Evolutionary conservation across 2,329 filamentous ascomycete species (phyloP).

Genomic region (Diatrype stigma): DNA sequence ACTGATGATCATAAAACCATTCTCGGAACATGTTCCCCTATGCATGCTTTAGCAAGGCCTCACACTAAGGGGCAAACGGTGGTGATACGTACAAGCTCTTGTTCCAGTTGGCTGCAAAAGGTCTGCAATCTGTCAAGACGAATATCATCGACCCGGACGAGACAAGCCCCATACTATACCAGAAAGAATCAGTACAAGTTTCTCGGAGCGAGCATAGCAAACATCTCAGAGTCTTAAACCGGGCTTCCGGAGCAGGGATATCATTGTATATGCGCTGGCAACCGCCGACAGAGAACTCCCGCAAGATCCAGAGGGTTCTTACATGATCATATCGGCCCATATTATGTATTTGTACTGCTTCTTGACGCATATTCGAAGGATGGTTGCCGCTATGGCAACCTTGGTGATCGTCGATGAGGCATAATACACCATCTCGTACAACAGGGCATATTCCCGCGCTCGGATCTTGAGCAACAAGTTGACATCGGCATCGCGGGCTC

Average conservation of each 20-base stretch:
- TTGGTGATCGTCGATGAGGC: background rate
- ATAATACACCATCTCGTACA: background rate
- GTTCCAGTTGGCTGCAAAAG: background rate
- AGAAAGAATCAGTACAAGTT: no score
- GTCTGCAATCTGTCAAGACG: background rate
- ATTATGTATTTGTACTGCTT: background rate
- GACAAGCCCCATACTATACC: no score
- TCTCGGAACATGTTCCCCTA: background rate
- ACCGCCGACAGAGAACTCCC: no score
- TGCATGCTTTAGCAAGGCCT: background rate
- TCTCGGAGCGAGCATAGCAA: no score
- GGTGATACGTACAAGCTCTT: background rate
- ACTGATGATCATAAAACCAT: background rate
- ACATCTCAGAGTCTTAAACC: no score
- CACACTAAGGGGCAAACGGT: background rate
- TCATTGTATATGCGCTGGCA: no score
- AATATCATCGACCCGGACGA: background rate
- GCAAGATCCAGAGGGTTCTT: no score
- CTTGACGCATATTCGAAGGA: background rate
- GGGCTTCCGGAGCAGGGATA: no score
- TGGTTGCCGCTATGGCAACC: background rate
- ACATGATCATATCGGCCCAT: background rate
- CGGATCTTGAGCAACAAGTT: background rate
- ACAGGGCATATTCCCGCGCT: background rate
- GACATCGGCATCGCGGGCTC: background rate